Evolutionary conservation across 768 basidiomycete species (phyloP).

Genomic region (Lactarius psammicola): DNA sequence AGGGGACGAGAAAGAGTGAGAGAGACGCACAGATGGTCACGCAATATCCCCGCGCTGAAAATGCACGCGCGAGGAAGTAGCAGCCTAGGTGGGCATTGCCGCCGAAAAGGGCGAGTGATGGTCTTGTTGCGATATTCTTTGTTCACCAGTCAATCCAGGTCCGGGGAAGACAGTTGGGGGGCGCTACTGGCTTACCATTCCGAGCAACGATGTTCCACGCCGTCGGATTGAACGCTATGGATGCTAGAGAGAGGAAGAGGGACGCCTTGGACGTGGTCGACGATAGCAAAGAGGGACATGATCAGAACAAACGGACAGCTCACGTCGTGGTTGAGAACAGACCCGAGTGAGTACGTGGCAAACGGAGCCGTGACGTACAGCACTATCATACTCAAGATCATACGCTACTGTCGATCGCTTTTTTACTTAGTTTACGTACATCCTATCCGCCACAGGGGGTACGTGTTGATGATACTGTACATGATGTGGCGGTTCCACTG

Average conservation of each 20-base stretch:
- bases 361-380: background rate
- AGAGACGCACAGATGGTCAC: conserved; percentile 75
- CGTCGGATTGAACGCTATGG: conserved; percentile 87
- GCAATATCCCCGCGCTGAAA: conserved; percentile 78
- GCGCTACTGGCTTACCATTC: conserved; percentile 59
- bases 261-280: conserved; percentile 69
- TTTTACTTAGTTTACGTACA: background rate
- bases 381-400: background rate
- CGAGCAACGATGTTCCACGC: conserved; percentile 96
- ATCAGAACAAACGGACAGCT: conserved; percentile 20
- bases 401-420: background rate
- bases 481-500: no score
- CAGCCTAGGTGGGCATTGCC: conserved; percentile 74
- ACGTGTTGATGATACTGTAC: no score
- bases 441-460: no score
- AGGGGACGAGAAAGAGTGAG: background rate
- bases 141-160: conserved; percentile 31
- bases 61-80: conserved; percentile 82
- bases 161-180: background rate
- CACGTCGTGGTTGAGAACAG: conserved; percentile 12
- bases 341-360: conserved; percentile 5
- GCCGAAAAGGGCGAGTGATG: conserved; percentile 77
- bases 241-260: conserved; percentile 59
- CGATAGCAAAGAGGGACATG: conserved; percentile 34
- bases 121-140: conserved; percentile 82